Conservation (phyloP, 148 eudicot genomes). For the Beta vulgaris region DNA sequence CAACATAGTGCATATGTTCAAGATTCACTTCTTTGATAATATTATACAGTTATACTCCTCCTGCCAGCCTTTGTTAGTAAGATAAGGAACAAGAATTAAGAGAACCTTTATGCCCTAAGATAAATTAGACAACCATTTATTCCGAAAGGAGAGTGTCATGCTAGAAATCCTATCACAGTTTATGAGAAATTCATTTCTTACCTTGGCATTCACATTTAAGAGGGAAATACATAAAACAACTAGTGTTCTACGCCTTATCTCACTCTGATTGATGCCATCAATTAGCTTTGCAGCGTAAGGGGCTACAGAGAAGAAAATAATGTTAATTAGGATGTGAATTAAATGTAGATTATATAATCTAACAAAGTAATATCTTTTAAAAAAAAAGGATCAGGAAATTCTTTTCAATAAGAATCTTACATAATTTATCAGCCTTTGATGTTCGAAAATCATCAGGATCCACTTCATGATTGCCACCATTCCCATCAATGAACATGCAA, state of each 20-base stretch:
- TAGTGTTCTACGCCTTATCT: conserved; percentile 76
- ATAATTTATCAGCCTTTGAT: conserved; percentile 63
- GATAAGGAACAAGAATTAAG: not conserved
- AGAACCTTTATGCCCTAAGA: not conserved
- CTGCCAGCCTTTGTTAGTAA: not conserved
- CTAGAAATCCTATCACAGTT: not conserved
- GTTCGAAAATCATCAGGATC: conserved; percentile 48
- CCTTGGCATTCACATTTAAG: conserved; percentile 64
- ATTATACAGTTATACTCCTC: not conserved
- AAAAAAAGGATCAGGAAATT: conserved; percentile 1
- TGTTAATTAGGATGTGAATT: not conserved
- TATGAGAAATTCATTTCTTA: conserved; percentile 17
- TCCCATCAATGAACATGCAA: conserved; percentile 57
- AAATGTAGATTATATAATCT: not conserved
- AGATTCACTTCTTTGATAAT: not conserved
- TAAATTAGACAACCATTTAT: not conserved
- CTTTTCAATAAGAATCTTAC: conserved; percentile 43
- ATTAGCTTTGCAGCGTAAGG: conserved; percentile 63
- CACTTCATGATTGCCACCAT: conserved; percentile 60
- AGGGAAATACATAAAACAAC: conserved; percentile 58
- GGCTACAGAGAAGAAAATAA: conserved; percentile 43
- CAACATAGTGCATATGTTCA: too few species aligned
- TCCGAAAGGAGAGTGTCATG: not conserved
- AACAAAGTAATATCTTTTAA: not conserved
- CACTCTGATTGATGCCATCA: conserved; percentile 89